A percentile compares a stretch with the other conserved stretches of the same genome.
Conservation (phyloP, 768 basidiomycete genomes). For the Trametopsis cervina region DNA sequence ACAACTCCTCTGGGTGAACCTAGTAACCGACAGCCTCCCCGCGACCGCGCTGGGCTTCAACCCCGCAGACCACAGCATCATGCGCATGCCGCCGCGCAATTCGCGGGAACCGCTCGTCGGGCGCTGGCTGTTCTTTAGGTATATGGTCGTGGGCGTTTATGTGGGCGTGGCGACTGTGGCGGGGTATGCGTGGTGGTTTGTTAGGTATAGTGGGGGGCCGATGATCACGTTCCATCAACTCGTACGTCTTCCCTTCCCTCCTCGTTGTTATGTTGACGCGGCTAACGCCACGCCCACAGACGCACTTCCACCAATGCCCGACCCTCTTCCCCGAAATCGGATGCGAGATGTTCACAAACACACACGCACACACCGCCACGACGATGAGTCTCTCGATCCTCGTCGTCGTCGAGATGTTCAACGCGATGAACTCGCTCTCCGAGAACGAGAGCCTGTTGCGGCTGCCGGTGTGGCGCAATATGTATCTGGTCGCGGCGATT, state of each 20-base stretch:
- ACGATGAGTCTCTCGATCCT: conserved; percentile 96
- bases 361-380: conserved; percentile 79
- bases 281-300: conserved; percentile 37
- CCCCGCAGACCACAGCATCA: conserved; percentile 93
- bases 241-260: conserved; percentile 45
- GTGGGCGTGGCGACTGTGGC: conserved; percentile 94
- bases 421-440: conserved; percentile 95
- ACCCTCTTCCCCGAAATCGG: conserved; percentile 79
- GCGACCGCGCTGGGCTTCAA: conserved; percentile 98
- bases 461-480: conserved; percentile 92
- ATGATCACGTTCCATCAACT: conserved; percentile 92
- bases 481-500: conserved; percentile 86
- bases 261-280: no score
- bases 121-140: conserved; percentile 93
- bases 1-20: conserved; percentile 97
- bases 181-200: conserved; percentile 99
- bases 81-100: conserved; percentile 89
- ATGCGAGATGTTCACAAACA: conserved; percentile 92
- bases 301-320: conserved; percentile 26
- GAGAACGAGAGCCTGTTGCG: conserved; percentile 92
- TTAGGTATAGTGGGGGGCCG: conserved; percentile 84
- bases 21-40: conserved; percentile 94
- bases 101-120: conserved; percentile 88
- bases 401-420: conserved; percentile 96
- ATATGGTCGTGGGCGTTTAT: conserved; percentile 88